phyloP scores from a whole-genome alignment of 768 basidiomycete species.

The Cystofilobasidium macerans region DNA sequence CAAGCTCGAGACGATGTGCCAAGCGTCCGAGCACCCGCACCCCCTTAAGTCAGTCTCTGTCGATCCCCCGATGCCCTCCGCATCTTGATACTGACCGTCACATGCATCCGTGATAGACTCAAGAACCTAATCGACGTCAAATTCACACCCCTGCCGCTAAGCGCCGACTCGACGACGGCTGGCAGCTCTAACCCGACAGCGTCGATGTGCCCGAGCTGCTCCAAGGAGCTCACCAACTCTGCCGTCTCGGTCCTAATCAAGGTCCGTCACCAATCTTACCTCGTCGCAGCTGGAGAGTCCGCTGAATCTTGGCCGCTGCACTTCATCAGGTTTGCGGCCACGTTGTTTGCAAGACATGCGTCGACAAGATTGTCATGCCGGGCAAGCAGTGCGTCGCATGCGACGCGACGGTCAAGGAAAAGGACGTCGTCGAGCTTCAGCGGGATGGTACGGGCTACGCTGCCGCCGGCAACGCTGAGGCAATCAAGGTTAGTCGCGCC shows the following conservation, averaged over 20 bases:
- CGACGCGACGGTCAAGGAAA: constrained; percentile 53
- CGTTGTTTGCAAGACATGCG: constrained; percentile 82
- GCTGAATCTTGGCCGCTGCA: too few species aligned
- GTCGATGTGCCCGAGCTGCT: constrained; percentile 79
- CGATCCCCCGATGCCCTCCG: not conserved
- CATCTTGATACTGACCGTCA: not conserved
- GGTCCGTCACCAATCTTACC: not conserved
- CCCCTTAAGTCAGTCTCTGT: constrained; percentile 49
- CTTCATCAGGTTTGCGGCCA: constrained; percentile 60
- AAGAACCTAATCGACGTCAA: constrained; percentile 73
- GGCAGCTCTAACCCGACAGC: constrained; percentile 36
- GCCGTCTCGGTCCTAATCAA: constrained; percentile 34
- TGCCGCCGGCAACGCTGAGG: constrained; percentile 11
- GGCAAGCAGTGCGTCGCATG: constrained; percentile 78
- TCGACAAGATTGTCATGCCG: constrained; percentile 70
- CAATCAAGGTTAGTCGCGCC: constrained; percentile 3
- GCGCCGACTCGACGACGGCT: constrained; percentile 28
- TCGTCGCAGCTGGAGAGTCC: not conserved
- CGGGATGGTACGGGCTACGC: constrained; percentile 58
- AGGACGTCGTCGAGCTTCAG: constrained; percentile 69
- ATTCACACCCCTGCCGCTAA: constrained; percentile 48
- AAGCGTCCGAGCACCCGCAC: constrained; percentile 68
- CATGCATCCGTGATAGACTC: constrained; percentile 45
- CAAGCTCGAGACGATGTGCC: constrained; percentile 79
- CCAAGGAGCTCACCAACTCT: constrained; percentile 70